These are phyloP conservation scores for Nicotiana tabacum DNA, from an alignment of 257 asterid genomes.

Conservation along the genomic window DNA sequence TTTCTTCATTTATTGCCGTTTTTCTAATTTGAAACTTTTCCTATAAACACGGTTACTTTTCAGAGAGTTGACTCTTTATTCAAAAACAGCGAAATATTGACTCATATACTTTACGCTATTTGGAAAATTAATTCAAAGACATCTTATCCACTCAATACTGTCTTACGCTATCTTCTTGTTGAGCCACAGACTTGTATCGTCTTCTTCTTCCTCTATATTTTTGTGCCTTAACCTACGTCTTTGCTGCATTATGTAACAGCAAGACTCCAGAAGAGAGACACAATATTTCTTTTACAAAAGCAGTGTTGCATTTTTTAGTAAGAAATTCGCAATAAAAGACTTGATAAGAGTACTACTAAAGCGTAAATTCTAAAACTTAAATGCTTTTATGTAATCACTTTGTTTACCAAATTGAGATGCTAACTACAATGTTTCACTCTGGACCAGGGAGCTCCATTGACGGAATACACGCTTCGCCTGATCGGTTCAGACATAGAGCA, in stretches of 20 bases:
- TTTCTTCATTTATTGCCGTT: background rate
- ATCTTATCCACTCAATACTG: background rate
- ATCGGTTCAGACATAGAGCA: slow-evolving; percentile 89
- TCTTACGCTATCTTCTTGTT: background rate
- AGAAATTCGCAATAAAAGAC: no score
- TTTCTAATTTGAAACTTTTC: background rate
- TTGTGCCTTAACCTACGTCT: background rate
- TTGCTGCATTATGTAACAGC: background rate
- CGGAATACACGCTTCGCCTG: slow-evolving; percentile 88
- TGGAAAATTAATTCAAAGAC: background rate
- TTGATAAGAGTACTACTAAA: background rate
- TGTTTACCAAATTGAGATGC: background rate
- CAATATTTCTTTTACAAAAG: no score
- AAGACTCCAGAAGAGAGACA: no score
- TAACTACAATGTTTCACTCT: slow-evolving; percentile 4
- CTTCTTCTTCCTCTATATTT: background rate
- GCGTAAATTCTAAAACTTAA: background rate
- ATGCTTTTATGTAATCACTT: background rate
- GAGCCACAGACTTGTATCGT: background rate
- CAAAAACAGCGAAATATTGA: no score
- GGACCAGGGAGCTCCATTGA: slow-evolving; percentile 78
- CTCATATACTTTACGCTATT: background rate
- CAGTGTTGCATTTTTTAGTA: no score
- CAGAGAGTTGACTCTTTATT: no score
- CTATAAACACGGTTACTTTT: background rate